These are phyloP conservation scores for Trichoderma sp. DNA, from an alignment of 2,329 filamentous ascomycete species.

Conservation along the genomic window DNA sequence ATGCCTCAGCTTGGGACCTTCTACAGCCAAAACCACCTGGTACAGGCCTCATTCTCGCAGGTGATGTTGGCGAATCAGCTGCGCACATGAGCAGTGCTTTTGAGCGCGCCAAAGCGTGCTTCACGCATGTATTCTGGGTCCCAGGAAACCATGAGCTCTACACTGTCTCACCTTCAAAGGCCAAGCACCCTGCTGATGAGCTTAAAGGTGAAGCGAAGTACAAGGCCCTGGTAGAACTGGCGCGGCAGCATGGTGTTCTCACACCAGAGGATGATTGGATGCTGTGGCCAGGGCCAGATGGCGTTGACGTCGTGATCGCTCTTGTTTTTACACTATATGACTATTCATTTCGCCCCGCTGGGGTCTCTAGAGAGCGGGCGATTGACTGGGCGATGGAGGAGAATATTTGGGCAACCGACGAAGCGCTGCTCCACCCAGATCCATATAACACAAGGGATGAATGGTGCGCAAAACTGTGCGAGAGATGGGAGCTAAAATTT, in stretches of 20 bases:
- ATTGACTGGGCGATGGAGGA: slow-evolving; percentile 11
- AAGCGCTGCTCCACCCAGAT: slow-evolving; percentile 9
- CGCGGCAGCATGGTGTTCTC: slow-evolving; percentile 3
- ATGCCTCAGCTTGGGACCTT: slow-evolving; percentile 4
- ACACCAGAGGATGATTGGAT: slow-evolving; percentile 16
- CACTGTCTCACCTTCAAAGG: neutral
- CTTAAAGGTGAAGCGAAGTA: slow-evolving; percentile 3
- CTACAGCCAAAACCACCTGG: slow-evolving; percentile 4
- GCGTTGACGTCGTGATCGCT: slow-evolving; percentile 3
- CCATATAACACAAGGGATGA: slow-evolving; percentile 2
- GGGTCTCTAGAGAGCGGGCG: neutral
- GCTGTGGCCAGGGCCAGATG: slow-evolving; percentile 1
- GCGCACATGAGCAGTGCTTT: neutral
- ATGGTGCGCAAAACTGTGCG: slow-evolving; percentile 5
- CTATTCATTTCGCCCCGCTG: slow-evolving; percentile 6
- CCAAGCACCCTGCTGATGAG: neutral
- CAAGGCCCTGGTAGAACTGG: neutral
- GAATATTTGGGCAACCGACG: slow-evolving; percentile 4
- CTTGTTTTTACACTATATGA: slow-evolving; percentile 8
- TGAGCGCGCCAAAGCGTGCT: slow-evolving; percentile 7
- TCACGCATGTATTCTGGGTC: slow-evolving; percentile 12
- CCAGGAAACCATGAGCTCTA: slow-evolving; percentile 15
- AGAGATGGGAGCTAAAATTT: slow-evolving; percentile 9
- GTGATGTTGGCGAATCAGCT: slow-evolving; percentile 11
- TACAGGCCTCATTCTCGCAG: slow-evolving; percentile 2